Percentiles rank a stretch among this genome's conserved stretches.
These are phyloP conservation scores for Aschersonia sp. DNA, from an alignment of 2,329 filamentous ascomycete species.

Conservation along the genomic window DNA sequence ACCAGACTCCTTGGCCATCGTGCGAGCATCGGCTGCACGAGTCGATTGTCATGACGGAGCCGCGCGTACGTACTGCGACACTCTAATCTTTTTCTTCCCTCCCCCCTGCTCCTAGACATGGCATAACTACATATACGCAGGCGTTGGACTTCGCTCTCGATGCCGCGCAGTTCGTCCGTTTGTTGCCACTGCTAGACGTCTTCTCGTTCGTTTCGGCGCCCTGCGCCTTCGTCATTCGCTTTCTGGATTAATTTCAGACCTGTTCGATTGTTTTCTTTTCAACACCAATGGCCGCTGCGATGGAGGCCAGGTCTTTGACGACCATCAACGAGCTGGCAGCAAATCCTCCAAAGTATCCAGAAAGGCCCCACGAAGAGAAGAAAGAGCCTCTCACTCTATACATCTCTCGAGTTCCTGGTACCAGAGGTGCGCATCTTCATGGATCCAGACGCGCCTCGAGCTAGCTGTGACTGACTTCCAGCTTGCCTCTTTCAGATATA, in stretches of 20 bases:
- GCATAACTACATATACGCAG: too few relatives aligned
- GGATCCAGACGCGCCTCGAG: not conserved
- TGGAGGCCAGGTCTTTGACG: slow-evolving; percentile 76
- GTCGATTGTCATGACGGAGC: not conserved
- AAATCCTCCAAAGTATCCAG: slow-evolving; percentile 75
- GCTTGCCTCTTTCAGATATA: slow-evolving; percentile 44
- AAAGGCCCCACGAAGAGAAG: slow-evolving; percentile 54
- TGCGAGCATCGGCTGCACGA: not conserved
- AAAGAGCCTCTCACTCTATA: slow-evolving; percentile 70
- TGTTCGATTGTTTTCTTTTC: not conserved
- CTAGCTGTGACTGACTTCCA: not conserved
- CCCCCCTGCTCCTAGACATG: too few relatives aligned
- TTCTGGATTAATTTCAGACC: not conserved
- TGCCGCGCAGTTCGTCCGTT: too few relatives aligned
- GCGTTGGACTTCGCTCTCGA: too few relatives aligned
- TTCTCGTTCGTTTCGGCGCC: not conserved
- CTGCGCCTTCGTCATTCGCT: not conserved
- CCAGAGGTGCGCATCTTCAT: slow-evolving; percentile 47
- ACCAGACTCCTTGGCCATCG: not conserved
- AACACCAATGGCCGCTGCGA: slow-evolving; percentile 7
- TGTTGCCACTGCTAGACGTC: too few relatives aligned
- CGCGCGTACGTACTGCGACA: too few relatives aligned
- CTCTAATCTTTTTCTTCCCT: too few relatives aligned
- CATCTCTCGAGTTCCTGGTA: slow-evolving; percentile 85
- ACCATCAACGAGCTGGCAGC: slow-evolving; percentile 66